These are phyloP conservation scores for Triangularia setosa DNA, from an alignment of 2,329 filamentous ascomycete species.

Conservation along the genomic window DNA sequence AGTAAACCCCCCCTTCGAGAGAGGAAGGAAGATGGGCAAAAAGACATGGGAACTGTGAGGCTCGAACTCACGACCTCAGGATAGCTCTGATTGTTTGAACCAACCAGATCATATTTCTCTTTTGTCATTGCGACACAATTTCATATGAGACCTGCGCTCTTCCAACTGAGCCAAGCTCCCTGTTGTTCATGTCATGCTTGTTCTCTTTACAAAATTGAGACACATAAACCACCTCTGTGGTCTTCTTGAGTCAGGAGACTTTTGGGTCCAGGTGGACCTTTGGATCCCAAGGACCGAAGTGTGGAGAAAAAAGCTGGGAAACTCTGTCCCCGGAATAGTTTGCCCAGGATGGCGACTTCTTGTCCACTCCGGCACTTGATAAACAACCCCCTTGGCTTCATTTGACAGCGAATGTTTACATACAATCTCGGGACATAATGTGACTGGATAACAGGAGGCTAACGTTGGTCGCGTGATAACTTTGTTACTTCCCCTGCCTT, in stretches of 20 bases:
- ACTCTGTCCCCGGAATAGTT: neutral
- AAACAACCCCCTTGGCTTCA: neutral
- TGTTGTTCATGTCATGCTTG: neutral
- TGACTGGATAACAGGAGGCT: too few species aligned
- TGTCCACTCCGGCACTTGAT: neutral
- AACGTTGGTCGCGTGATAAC: too few species aligned
- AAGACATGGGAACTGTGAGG: constrained; percentile 24
- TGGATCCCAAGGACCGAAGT: too few species aligned
- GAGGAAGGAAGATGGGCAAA: neutral
- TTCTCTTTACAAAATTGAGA: neutral
- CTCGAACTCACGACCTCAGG: constrained; percentile 28
- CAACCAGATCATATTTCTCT: neutral
- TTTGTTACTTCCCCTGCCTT: too few species aligned
- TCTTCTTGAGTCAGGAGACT: neutral
- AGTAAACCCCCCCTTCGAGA: neutral
- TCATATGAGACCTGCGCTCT: neutral
- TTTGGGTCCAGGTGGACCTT: neutral
- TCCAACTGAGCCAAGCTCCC: neutral
- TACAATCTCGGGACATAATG: too few species aligned
- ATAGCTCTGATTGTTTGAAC: constrained; percentile 20
- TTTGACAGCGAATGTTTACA: too few species aligned
- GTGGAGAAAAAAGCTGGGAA: too few species aligned
- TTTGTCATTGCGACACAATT: neutral
- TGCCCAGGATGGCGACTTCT: neutral
- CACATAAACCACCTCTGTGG: too few species aligned